Evolutionary conservation across 2,329 filamentous ascomycete genomes (phyloP).

Genomic region (Leptographium galeiforme): DNA sequence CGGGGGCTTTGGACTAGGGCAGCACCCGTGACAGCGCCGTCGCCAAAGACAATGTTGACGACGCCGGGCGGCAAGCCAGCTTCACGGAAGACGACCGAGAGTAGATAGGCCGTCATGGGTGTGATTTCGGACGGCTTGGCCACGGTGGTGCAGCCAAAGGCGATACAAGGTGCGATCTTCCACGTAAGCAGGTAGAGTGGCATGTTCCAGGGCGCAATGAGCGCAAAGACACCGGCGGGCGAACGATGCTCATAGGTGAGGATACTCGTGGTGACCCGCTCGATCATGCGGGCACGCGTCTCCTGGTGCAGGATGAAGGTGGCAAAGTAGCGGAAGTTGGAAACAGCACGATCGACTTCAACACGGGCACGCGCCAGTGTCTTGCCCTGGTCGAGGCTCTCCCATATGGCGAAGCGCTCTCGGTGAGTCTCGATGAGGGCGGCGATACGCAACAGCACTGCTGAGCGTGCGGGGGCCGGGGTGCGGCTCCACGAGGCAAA

Average conservation of each 20-base stretch:
- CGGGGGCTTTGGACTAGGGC: slow-evolving; percentile 50
- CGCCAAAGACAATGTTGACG: slow-evolving; percentile 60
- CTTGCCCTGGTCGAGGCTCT: slow-evolving; percentile 4
- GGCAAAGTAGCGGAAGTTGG: slow-evolving; percentile 1
- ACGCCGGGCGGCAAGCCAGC: slow-evolving; percentile 67
- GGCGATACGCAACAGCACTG: not conserved
- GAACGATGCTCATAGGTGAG: slow-evolving; percentile 63
- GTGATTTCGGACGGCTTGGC: slow-evolving; percentile 53
- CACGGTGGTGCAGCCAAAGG: slow-evolving; percentile 49
- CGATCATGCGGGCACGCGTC: not conserved
- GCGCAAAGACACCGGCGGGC: slow-evolving; percentile 62
- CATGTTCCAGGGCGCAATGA: slow-evolving; percentile 74
- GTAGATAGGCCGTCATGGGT: slow-evolving; percentile 45
- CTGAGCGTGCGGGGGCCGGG: not conserved
- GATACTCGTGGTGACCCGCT: slow-evolving; percentile 1
- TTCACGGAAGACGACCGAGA: slow-evolving; percentile 48
- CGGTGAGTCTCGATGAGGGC: not conserved
- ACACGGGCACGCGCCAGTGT: slow-evolving; percentile 7
- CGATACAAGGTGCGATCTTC: slow-evolving; percentile 61
- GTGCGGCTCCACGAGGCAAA: not conserved
- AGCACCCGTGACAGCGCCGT: slow-evolving; percentile 50
- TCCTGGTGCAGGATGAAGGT: slow-evolving; percentile 1
- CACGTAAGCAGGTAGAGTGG: slow-evolving; percentile 63
- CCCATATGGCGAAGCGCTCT: slow-evolving; percentile 2
- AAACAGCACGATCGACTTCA: not conserved